Evolutionary conservation across 139 green algal species (phyloP).

Genomic region (Chlamydomonas sphaeroides): DNA sequence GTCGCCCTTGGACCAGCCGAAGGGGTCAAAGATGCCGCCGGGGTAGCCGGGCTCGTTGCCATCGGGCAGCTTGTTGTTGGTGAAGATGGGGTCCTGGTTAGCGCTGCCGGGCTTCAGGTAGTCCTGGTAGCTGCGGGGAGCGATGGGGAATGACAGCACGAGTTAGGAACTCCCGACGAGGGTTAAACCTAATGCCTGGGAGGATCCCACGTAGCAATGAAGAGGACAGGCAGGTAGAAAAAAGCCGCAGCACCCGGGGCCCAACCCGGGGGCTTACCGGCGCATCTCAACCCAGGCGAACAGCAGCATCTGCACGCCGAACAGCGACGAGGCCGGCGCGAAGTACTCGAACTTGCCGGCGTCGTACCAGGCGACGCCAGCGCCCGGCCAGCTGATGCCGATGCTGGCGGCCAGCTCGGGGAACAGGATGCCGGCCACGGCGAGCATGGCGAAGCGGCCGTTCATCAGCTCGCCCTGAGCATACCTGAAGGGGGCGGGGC

Average conservation of each 20-base stretch:
- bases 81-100: conserved; percentile 75
- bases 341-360: conserved; percentile 71
- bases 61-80: conserved; percentile 59
- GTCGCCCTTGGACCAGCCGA: conserved; percentile 78
- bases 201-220: no score
- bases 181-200: no score
- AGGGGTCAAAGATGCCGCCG: conserved; percentile 81
- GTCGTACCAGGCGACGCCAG: conserved; percentile 58
- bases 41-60: conserved; percentile 70
- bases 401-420: conserved; percentile 54
- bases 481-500: no score
- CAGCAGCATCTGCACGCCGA: conserved; percentile 75
- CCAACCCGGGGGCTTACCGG: no score
- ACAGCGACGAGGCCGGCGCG: conserved; percentile 61
- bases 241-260: no score
- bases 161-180: no score
- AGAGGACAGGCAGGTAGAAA: no score
- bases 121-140: conserved; percentile 77
- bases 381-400: conserved; percentile 48
- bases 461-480: conserved; percentile 64
- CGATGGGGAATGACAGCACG: no score
- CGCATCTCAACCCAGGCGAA: conserved; percentile 77
- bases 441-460: conserved; percentile 74
- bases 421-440: conserved; percentile 70
- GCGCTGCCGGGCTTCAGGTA: conserved; percentile 81